phyloP scores from a whole-genome alignment of 306 rosid genomes.

The Fragaria vesca region DNA sequence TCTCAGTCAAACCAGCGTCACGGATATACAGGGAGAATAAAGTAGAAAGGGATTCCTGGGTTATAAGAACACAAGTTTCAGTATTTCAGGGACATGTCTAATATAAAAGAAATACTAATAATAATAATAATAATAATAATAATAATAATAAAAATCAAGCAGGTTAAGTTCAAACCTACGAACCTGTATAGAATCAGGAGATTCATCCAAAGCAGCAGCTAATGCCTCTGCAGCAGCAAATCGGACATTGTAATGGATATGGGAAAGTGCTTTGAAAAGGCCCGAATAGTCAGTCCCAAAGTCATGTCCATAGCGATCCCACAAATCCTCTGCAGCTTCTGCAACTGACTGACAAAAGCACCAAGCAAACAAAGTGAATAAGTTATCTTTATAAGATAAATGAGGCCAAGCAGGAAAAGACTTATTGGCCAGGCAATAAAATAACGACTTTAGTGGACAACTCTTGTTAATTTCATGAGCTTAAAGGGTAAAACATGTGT shows the following conservation, averaged over 20 bases:
- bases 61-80: slow-evolving; percentile 8
- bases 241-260: slow-evolving; percentile 75
- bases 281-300: slow-evolving; percentile 90
- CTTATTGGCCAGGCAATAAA: not conserved
- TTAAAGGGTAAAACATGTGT: not conserved
- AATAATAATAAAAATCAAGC: not conserved
- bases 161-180: slow-evolving; percentile 26
- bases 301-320: slow-evolving; percentile 95
- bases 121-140: not conserved
- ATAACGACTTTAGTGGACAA: not conserved
- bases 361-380: slow-evolving; percentile 7
- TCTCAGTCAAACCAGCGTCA: slow-evolving; percentile 61
- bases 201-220: slow-evolving; percentile 93
- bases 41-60: slow-evolving; percentile 88
- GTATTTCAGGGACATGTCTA: too few species aligned
- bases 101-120: not conserved
- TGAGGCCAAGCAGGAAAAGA: not conserved
- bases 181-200: slow-evolving; percentile 88
- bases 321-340: slow-evolving; percentile 84
- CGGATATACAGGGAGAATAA: slow-evolving; percentile 80
- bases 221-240: slow-evolving; percentile 92
- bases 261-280: slow-evolving; percentile 83
- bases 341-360: slow-evolving; percentile 70
- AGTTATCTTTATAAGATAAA: not conserved
- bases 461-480: not conserved